Conservation (phyloP, 2,329 filamentous ascomycete species). For the Paecilomyces sp. region DNA sequence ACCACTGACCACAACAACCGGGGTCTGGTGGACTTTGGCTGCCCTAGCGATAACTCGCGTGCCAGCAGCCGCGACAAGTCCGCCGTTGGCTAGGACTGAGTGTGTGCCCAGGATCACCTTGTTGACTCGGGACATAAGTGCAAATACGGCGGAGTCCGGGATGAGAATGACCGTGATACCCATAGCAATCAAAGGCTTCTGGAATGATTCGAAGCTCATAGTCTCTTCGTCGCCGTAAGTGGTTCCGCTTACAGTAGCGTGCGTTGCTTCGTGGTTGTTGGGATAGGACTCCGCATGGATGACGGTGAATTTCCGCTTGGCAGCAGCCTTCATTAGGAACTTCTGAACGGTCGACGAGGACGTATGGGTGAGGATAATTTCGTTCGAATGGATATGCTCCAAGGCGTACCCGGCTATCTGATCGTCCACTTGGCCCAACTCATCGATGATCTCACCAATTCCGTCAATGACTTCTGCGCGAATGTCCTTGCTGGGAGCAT, state of each 20-base stretch:
- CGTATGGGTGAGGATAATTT: slow-evolving; percentile 84
- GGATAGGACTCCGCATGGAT: slow-evolving; percentile 70
- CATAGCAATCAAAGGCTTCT: slow-evolving; percentile 68
- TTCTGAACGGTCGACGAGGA: slow-evolving; percentile 81
- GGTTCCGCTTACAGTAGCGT: slow-evolving; percentile 54
- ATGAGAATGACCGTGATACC: slow-evolving; percentile 80
- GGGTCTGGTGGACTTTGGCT: slow-evolving; percentile 71
- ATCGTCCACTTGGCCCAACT: slow-evolving; percentile 86
- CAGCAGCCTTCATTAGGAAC: slow-evolving; percentile 79
- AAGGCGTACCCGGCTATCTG: slow-evolving; percentile 85
- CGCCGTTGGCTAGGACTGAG: slow-evolving; percentile 81
- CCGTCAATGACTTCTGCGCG: slow-evolving; percentile 88
- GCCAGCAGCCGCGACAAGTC: slow-evolving; percentile 77
- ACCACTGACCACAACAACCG: slow-evolving; percentile 81
- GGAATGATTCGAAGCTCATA: slow-evolving; percentile 48
- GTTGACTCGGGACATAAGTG: slow-evolving; percentile 90
- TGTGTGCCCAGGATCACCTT: slow-evolving; percentile 90
- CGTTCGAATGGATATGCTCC: slow-evolving; percentile 87
- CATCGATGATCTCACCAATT: slow-evolving; percentile 92
- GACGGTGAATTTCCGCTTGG: slow-evolving; percentile 86
- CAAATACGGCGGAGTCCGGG: slow-evolving; percentile 77
- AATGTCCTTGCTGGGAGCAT: slow-evolving; percentile 52
- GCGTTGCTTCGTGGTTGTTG: slow-evolving; percentile 59
- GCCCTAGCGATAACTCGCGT: slow-evolving; percentile 76
- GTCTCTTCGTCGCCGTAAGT: slow-evolving; percentile 43